These are phyloP conservation scores for Camellia japonica DNA, from an alignment of 148 eudicot species.

Conservation along the genomic window DNA sequence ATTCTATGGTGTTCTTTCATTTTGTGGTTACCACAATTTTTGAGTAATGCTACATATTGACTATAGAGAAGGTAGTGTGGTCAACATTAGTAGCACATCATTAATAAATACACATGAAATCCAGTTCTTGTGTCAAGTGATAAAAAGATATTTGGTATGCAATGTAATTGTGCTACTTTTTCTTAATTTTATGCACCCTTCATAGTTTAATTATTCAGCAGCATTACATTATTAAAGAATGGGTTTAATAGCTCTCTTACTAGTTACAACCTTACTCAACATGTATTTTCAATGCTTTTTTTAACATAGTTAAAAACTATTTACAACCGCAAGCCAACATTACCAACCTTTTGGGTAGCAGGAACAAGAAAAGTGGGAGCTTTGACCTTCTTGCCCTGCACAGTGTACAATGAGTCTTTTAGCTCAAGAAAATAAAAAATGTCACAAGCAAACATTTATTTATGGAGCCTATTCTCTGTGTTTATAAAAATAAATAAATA, in stretches of 20 bases:
- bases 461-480: neutral
- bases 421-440: neutral
- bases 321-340: neutral
- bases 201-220: too few species aligned
- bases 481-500: neutral
- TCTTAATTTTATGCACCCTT: too few species aligned
- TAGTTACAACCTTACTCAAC: too few species aligned
- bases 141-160: too few species aligned
- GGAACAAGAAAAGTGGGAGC: conserved; percentile 97
- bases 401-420: conserved; percentile 5
- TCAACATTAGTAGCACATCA: too few species aligned
- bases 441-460: neutral
- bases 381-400: conserved; percentile 93
- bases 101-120: too few species aligned
- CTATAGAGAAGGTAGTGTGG: too few species aligned
- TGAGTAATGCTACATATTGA: too few species aligned
- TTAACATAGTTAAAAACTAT: neutral
- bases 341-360: conserved; percentile 91
- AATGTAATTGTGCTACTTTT: too few species aligned
- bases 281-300: neutral
- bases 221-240: too few species aligned
- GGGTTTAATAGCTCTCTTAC: too few species aligned
- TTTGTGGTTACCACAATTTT: neutral
- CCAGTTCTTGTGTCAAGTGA: too few species aligned
- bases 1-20: neutral